Evolutionary conservation across 768 basidiomycete species (phyloP).

Genomic region (Podaxis sp.): DNA sequence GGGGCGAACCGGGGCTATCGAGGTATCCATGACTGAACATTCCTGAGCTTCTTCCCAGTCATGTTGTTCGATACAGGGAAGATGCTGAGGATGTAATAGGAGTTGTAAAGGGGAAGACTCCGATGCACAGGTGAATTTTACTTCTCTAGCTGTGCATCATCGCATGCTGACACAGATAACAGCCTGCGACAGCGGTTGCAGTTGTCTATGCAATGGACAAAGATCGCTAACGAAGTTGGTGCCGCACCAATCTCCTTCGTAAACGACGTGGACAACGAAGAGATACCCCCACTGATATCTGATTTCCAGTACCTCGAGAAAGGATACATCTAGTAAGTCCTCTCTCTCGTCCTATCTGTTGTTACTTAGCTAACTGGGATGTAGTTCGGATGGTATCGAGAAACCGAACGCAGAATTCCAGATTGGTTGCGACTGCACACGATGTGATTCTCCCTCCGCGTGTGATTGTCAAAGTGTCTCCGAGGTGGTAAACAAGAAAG

Average conservation of each 20-base stretch:
- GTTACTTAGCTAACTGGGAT: slow-evolving; percentile 19
- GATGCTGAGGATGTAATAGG: background rate
- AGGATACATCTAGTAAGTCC: slow-evolving; percentile 47
- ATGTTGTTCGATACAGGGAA: slow-evolving; percentile 1
- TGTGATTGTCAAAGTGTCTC: slow-evolving; percentile 54
- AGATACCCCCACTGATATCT: slow-evolving; percentile 40
- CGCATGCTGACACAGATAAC: background rate
- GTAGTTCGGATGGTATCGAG: slow-evolving; percentile 18
- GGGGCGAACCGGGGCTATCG: background rate
- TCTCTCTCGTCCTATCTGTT: background rate
- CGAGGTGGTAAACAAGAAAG: slow-evolving; percentile 31
- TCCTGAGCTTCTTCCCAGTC: background rate
- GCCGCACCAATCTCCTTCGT: slow-evolving; percentile 36
- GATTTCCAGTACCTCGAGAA: slow-evolving; percentile 55
- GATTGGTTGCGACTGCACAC: slow-evolving; percentile 43
- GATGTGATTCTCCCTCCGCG: slow-evolving; percentile 29
- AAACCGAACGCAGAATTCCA: slow-evolving; percentile 30
- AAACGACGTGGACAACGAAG: slow-evolving; percentile 44
- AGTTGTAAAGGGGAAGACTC: background rate
- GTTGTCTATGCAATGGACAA: slow-evolving; percentile 11
- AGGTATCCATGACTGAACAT: slow-evolving; percentile 1
- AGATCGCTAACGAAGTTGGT: slow-evolving; percentile 31
- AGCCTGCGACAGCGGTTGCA: background rate
- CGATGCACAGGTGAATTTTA: background rate
- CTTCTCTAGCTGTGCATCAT: background rate